phyloP scores from a whole-genome alignment of 2,329 filamentous ascomycete species.

The Fusarium miscanthi region DNA sequence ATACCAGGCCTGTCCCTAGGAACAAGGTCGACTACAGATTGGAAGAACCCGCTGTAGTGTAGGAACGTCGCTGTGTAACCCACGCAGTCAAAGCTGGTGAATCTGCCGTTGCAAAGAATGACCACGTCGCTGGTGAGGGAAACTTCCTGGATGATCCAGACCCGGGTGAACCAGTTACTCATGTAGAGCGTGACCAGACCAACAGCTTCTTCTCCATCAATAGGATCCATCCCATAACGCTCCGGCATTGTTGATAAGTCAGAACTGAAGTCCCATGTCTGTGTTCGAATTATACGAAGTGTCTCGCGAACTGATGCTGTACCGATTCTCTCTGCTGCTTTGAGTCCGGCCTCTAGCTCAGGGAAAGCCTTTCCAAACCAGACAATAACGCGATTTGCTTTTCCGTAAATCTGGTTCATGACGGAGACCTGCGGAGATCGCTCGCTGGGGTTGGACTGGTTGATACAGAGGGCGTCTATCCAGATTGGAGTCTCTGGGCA shows the following conservation, averaged over 20 bases:
- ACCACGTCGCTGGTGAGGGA: background rate
- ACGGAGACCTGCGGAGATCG: background rate
- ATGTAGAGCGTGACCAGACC: background rate
- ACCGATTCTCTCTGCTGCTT: background rate
- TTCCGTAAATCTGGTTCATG: conserved; percentile 9
- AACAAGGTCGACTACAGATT: background rate
- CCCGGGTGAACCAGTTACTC: background rate
- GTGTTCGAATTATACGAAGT: background rate
- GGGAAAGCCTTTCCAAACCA: background rate
- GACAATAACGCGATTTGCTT: background rate
- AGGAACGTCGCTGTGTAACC: background rate
- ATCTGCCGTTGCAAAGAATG: background rate
- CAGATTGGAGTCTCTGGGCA: background rate
- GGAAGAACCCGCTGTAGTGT: background rate
- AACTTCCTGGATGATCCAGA: background rate
- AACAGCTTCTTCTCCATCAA: background rate
- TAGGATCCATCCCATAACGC: background rate
- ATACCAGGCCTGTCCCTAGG: background rate
- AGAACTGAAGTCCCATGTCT: background rate
- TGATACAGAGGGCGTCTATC: conserved; percentile 12
- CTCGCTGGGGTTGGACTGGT: background rate
- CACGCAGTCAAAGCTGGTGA: background rate
- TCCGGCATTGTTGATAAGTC: background rate
- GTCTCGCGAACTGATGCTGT: background rate
- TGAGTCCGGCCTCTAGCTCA: background rate